Percentiles rank a stretch among this genome's conserved stretches.
These are phyloP conservation scores for Dactylellina haptotyla DNA, from an alignment of 2,329 filamentous ascomycete species.

Conservation along the genomic window DNA sequence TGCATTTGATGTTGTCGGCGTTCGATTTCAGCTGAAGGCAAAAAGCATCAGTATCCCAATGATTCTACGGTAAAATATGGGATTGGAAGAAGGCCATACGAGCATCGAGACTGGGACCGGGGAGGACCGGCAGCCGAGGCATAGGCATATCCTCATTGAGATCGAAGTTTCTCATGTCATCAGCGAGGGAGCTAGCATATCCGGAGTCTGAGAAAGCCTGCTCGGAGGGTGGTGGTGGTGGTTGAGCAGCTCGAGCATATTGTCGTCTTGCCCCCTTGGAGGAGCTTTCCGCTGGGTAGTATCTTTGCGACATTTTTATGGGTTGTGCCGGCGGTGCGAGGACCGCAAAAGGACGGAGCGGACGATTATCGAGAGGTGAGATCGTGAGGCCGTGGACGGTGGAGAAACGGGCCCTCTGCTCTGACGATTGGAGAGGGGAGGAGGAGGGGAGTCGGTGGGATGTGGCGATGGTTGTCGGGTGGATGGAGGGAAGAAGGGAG, in stretches of 20 bases:
- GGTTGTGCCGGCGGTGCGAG: conserved; percentile 38
- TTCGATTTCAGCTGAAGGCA: conserved; percentile 67
- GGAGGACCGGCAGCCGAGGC: conserved; percentile 47
- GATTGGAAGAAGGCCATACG: conserved; percentile 21
- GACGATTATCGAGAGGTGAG: conserved; percentile 35
- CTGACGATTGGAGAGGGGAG: conserved; percentile 41
- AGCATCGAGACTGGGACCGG: conserved; percentile 30
- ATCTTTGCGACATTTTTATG: conserved; percentile 52
- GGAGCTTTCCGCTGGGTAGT: conserved; percentile 54
- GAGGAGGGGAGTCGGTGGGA: conserved; percentile 5
- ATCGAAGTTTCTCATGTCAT: conserved; percentile 67
- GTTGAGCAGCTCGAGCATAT: conserved; percentile 37
- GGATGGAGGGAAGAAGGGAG: conserved; percentile 1
- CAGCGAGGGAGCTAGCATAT: conserved; percentile 82
- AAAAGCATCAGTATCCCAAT: conserved; percentile 63
- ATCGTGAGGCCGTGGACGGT: conserved; percentile 1
- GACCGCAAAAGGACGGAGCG: conserved; percentile 40
- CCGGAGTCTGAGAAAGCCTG: conserved; percentile 74
- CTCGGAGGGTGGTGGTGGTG: conserved; percentile 27
- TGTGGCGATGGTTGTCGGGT: conserved; percentile 15
- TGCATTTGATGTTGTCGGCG: conserved; percentile 78
- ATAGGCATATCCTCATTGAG: conserved; percentile 58
- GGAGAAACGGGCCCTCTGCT: conserved; percentile 18
- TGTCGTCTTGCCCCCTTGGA: conserved; percentile 48
- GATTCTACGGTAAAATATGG: conserved; percentile 54